Conservation (phyloP, 306 rosid genomes). For the Lathyrus tuberosus region DNA sequence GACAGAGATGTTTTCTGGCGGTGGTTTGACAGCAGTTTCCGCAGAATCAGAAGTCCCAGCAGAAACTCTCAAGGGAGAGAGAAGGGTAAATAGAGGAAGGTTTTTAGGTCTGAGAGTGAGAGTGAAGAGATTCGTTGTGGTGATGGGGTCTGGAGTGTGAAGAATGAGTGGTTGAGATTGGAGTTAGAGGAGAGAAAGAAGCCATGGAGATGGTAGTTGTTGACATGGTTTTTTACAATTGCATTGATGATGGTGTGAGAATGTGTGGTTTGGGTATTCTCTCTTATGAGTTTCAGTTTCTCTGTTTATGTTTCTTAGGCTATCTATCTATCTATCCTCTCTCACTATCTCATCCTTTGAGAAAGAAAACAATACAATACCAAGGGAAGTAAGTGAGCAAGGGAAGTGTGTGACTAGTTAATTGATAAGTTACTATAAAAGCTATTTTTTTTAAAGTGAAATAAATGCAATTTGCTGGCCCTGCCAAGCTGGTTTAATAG, state of each 20-base stretch:
- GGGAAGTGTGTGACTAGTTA: neutral
- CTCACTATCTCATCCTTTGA: constrained; percentile 31
- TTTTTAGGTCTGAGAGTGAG: constrained; percentile 45
- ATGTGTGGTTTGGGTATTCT: neutral
- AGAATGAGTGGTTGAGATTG: constrained; percentile 54
- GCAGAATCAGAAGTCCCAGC: constrained; percentile 49
- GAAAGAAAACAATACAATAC: constrained; percentile 34
- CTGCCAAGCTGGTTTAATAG: neutral
- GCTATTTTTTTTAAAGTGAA: neutral
- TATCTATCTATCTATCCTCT: constrained; percentile 34
- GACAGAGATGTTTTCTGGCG: constrained; percentile 37
- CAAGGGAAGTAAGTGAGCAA: neutral
- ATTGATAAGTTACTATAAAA: neutral
- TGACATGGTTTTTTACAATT: constrained; percentile 39
- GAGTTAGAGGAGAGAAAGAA: constrained; percentile 68
- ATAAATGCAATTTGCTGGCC: neutral
- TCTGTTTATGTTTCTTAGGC: constrained; percentile 22
- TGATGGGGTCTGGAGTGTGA: constrained; percentile 41
- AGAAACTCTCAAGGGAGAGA: constrained; percentile 47
- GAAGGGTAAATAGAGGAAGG: constrained; percentile 34
- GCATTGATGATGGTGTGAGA: neutral
- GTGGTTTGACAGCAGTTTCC: constrained; percentile 43
- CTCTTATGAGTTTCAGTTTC: neutral
- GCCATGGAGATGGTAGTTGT: constrained; percentile 63
- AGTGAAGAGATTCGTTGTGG: constrained; percentile 22